phyloP scores from a whole-genome alignment of 2,329 filamentous ascomycete genomes.

The Claviceps spartinae region DNA sequence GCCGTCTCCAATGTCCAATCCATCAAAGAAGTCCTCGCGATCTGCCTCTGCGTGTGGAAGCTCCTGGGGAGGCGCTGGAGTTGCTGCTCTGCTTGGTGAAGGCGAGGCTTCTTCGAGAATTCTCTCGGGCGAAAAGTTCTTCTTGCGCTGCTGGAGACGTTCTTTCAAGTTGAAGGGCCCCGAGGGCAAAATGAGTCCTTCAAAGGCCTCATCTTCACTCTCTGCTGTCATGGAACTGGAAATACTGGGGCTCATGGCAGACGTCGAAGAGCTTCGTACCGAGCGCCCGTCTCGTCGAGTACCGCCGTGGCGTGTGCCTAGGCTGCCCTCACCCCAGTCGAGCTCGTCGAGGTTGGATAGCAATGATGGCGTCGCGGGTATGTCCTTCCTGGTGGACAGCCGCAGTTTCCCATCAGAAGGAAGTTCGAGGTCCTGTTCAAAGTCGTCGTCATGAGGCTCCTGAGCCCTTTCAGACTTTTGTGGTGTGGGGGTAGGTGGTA shows the following conservation, averaged over 20 bases:
- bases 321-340: conserved; percentile 87
- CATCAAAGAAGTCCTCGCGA: conserved; percentile 70
- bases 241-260: conserved; percentile 81
- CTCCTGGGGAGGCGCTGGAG: conserved; percentile 13
- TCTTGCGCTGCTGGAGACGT: conserved; percentile 59
- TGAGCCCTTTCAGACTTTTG: conserved; percentile 26
- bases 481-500: conserved; percentile 44
- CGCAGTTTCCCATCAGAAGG: conserved; percentile 52
- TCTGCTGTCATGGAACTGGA: conserved; percentile 83
- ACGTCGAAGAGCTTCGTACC: conserved; percentile 72
- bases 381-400: conserved; percentile 47
- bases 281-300: conserved; percentile 69
- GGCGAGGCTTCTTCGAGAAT: conserved; percentile 22
- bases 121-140: conserved; percentile 41
- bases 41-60: conserved; percentile 27
- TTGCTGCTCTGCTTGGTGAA: not conserved
- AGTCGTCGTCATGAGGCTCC: conserved; percentile 43
- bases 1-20: conserved; percentile 73
- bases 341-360: conserved; percentile 57
- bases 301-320: conserved; percentile 81
- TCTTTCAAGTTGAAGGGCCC: conserved; percentile 75
- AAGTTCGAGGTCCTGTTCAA: conserved; percentile 60
- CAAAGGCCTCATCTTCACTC: conserved; percentile 85
- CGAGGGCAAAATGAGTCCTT: conserved; percentile 73
- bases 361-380: conserved; percentile 42